These are phyloP conservation scores for Aureobasidium musti DNA, from an alignment of 2,329 filamentous ascomycete genomes.

Conservation along the genomic window DNA sequence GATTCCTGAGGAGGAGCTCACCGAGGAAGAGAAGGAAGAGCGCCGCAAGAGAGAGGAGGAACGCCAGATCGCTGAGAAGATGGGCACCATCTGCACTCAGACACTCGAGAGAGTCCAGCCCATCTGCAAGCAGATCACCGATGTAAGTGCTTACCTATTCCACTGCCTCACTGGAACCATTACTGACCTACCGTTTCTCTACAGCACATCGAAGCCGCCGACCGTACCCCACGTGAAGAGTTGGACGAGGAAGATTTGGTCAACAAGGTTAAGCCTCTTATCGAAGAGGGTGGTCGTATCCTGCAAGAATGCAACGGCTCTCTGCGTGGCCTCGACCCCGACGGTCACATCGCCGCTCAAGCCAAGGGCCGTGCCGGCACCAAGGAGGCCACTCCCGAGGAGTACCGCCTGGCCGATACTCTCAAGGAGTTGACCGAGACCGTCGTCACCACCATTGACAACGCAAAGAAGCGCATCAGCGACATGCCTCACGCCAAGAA, in stretches of 20 bases:
- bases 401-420: slow-evolving; percentile 79
- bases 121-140: slow-evolving; percentile 81
- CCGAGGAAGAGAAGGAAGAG: slow-evolving; percentile 56
- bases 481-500: slow-evolving; percentile 95
- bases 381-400: slow-evolving; percentile 76
- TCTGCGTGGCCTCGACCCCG: slow-evolving; percentile 84
- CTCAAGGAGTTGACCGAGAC: slow-evolving; percentile 83
- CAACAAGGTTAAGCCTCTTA: slow-evolving; percentile 79
- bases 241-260: slow-evolving; percentile 89
- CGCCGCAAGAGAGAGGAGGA: slow-evolving; percentile 63
- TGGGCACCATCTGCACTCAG: slow-evolving; percentile 70
- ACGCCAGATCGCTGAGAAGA: slow-evolving; percentile 73
- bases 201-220: slow-evolving; percentile 74
- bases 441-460: slow-evolving; percentile 81
- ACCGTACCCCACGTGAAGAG: slow-evolving; percentile 80
- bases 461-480: slow-evolving; percentile 82
- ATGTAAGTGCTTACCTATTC: slow-evolving; percentile 54
- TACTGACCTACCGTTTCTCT: slow-evolving; percentile 37
- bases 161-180: not conserved
- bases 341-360: slow-evolving; percentile 79
- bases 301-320: slow-evolving; percentile 83
- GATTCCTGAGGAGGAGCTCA: slow-evolving; percentile 60
- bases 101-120: slow-evolving; percentile 82
- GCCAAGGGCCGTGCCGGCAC: slow-evolving; percentile 78
- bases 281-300: slow-evolving; percentile 81